Evolutionary conservation across 768 basidiomycete species (phyloP), one percentile per base, ranked within the genome.

Genomic region (Podaxis carcinomalis): DNA sequence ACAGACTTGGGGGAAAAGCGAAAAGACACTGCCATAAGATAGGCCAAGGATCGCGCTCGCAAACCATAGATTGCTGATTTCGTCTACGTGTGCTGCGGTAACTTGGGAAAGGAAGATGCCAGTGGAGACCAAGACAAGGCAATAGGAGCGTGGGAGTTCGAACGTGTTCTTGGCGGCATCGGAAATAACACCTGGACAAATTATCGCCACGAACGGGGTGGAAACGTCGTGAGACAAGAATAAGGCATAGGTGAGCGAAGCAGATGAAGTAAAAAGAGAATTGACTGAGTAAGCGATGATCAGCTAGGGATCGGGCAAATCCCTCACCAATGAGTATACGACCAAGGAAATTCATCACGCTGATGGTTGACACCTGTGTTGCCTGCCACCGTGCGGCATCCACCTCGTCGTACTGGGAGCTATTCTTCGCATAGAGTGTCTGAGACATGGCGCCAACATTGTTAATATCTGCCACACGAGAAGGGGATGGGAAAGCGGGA

Each of bases 361-460:
- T 93, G 64, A 95, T 80, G 4, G 83, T 78, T 0, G 93, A 92
- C 0, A 97, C 95, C 67, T 97, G 93, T 3, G 83, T 77, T 0
- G 91, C 86, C 75, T 97, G 95, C 84, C 87, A 89, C 56, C 82
- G 80, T 1, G 87, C 79, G 0, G 90, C 86, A 63, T 83, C 81
- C 0, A 81, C 69, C n/a, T 84, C 83, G 65, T 93, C 85, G 68
- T 90, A 93, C 2, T 77, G 68, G 0, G 81, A 73, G 50, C 86
- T 80, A 5, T 80, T 81, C 57, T 86, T 77, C 2, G 85, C 82
- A 64, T 85, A 88, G 14, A 77, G 65, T 19, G 73, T 87, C 67
- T 90, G 84, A 0, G 92, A 80, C 62, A 92, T 88, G 1, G 87
- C 83, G 14, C 92, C 90, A n/a, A 88, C 90, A 64, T 94, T 93